phyloP scores from a whole-genome alignment of 108 stramenopile genomes.

The Discostella stelligeroides region DNA sequence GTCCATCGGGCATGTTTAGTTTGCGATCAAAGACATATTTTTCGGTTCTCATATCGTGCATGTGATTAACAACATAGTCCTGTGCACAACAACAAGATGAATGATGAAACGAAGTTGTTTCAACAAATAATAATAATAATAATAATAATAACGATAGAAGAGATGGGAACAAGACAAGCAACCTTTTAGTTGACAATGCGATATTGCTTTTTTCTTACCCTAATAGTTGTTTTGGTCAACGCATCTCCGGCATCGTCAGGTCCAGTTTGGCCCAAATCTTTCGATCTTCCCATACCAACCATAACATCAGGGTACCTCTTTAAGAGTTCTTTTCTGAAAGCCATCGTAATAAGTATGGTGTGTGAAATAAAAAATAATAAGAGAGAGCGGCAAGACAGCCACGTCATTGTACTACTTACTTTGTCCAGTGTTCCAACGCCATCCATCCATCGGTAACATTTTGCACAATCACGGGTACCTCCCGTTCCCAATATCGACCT shows the following conservation, averaged over 20 bases:
- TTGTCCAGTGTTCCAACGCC: constrained; percentile 47
- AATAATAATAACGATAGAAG: too few relatives aligned
- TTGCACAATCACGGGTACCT: constrained; percentile 43
- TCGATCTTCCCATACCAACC: constrained; percentile 42
- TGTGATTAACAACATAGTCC: constrained; percentile 38
- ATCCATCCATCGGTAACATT: constrained; percentile 42
- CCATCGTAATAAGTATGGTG: background rate
- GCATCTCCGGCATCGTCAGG: constrained; percentile 42
- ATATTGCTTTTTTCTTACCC: constrained; percentile 12
- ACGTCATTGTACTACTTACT: constrained; percentile 10
- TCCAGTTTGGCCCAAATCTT: constrained; percentile 45
- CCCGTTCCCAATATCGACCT: constrained; percentile 33
- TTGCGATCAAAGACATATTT: constrained; percentile 46
- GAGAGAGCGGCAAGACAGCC: background rate
- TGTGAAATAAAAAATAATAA: too few relatives aligned
- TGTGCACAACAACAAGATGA: background rate
- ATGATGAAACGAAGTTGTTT: background rate
- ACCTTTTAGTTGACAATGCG: too few relatives aligned
- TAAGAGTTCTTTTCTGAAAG: constrained; percentile 33
- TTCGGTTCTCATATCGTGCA: constrained; percentile 26
- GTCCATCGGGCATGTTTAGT: constrained; percentile 31
- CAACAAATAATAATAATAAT: background rate
- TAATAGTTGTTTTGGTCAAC: constrained; percentile 35
- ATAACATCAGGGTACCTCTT: constrained; percentile 38
- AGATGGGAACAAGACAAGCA: too few relatives aligned